A percentile compares a stretch with the other conserved stretches of the same genome.
phyloP scores from a whole-genome alignment of 1,139 yeast species.

The Diutina scorzettiae region DNA sequence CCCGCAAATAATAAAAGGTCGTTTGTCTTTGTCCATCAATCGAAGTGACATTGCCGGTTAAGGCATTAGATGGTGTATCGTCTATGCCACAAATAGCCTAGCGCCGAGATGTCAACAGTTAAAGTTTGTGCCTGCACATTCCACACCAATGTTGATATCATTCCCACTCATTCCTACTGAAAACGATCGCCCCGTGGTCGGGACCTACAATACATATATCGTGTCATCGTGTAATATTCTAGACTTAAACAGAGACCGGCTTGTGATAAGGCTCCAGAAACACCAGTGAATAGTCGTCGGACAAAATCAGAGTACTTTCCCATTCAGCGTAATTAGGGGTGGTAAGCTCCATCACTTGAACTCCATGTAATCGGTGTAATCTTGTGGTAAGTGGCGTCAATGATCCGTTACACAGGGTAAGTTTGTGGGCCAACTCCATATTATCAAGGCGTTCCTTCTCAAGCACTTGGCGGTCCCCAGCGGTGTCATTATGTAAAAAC shows the following conservation, averaged over 20 bases:
- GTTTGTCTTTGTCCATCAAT: too few relatives aligned
- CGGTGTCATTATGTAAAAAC: background rate
- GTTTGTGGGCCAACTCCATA: background rate
- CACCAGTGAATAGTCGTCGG: background rate
- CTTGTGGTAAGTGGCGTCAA: background rate
- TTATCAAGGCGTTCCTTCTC: background rate
- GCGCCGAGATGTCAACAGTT: too few relatives aligned
- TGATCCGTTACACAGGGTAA: background rate
- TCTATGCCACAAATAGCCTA: too few relatives aligned
- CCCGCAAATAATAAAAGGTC: too few relatives aligned
- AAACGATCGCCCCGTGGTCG: too few relatives aligned
- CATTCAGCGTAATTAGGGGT: background rate
- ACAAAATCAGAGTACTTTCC: background rate
- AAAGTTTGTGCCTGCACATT: too few relatives aligned
- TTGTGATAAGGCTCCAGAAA: slow-evolving; percentile 1
- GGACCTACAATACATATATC: too few relatives aligned
- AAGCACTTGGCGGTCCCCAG: background rate
- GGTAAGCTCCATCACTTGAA: slow-evolving; percentile 1
- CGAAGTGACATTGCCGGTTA: too few relatives aligned
- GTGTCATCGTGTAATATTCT: too few relatives aligned
- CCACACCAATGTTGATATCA: too few relatives aligned
- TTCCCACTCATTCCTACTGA: too few relatives aligned
- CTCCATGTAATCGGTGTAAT: background rate
- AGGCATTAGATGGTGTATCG: too few relatives aligned
- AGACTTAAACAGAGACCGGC: background rate